These are phyloP conservation scores for Chalaropsis ovoidea DNA, from an alignment of 2,329 filamentous ascomycete genomes.

Conservation along the genomic window DNA sequence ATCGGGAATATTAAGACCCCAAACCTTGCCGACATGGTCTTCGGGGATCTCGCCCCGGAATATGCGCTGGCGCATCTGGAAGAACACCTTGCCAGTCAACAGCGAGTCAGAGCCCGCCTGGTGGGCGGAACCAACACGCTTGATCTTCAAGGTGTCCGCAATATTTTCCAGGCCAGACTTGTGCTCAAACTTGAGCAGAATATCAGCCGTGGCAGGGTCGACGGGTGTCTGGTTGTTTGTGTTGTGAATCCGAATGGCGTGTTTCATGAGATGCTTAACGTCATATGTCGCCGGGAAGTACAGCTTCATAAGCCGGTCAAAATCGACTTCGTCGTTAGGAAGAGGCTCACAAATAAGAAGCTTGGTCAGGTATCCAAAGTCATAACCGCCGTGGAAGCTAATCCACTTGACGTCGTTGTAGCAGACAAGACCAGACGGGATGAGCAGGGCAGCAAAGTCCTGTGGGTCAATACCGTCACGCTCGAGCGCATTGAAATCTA, in stretches of 20 bases:
- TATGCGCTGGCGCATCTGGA: constrained; percentile 79
- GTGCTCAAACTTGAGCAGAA: constrained; percentile 74
- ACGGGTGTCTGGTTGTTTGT: constrained; percentile 52
- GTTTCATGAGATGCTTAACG: constrained; percentile 94
- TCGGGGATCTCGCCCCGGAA: constrained; percentile 73
- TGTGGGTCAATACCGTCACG: constrained; percentile 83
- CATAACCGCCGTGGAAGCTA: constrained; percentile 94
- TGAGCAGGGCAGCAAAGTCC: constrained; percentile 80
- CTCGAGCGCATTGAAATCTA: constrained; percentile 76
- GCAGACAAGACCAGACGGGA: constrained; percentile 83
- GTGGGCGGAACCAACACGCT: constrained; percentile 77
- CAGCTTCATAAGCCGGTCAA: constrained; percentile 76
- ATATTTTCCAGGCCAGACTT: constrained; percentile 91
- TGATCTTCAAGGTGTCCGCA: constrained; percentile 83
- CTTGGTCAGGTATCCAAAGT: constrained; percentile 96
- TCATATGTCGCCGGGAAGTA: constrained; percentile 93
- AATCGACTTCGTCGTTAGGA: constrained; percentile 81
- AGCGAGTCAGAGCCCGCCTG: constrained; percentile 90
- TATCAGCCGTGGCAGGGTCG: constrained; percentile 56
- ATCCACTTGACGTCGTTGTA: constrained; percentile 89
- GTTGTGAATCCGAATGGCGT: constrained; percentile 62
- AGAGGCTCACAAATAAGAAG: constrained; percentile 73
- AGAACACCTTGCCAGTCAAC: constrained; percentile 89
- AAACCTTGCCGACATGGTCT: constrained; percentile 81
- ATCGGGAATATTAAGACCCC: constrained; percentile 73